Conservation (phyloP, 441 rosid species). For the Populus trichocarpa region DNA sequence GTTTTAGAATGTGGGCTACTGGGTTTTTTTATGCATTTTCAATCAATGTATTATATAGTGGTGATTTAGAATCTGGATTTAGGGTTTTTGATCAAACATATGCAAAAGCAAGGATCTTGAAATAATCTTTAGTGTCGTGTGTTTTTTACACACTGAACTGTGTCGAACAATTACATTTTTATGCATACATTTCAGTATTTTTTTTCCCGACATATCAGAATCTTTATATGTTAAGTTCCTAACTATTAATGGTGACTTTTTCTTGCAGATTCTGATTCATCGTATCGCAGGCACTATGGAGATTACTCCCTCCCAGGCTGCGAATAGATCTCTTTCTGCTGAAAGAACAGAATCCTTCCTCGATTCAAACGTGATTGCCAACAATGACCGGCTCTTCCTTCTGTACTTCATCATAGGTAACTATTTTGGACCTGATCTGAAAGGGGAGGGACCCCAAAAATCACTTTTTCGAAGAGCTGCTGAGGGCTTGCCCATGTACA, state of each 20-base stretch:
- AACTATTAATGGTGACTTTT: not conserved
- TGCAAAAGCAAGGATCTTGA: no score
- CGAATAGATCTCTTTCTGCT: not conserved
- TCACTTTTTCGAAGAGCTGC: conserved; percentile 38
- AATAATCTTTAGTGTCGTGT: no score
- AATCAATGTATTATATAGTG: no score
- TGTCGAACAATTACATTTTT: not conserved
- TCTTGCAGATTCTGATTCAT: conserved; percentile 8
- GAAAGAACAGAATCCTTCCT: not conserved
- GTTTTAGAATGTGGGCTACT: no score
- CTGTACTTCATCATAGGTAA: conserved; percentile 40
- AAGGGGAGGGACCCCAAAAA: conserved; percentile 17
- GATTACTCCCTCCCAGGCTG: not conserved
- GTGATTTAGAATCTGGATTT: no score
- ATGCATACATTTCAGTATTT: not conserved
- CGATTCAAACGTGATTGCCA: not conserved
- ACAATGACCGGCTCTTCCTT: conserved; percentile 32
- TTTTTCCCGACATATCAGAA: not conserved
- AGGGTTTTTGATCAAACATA: no score
- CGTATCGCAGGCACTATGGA: conserved; percentile 8
- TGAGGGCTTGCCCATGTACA: conserved; percentile 17
- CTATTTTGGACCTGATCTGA: conserved; percentile 46
- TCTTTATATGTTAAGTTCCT: not conserved
- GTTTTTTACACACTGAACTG: no score
- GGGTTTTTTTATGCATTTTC: no score